Percentiles rank a stretch among this genome's conserved stretches.
Conservation (phyloP, 2,329 filamentous ascomycete species). For the Exserohilum turcica region DNA sequence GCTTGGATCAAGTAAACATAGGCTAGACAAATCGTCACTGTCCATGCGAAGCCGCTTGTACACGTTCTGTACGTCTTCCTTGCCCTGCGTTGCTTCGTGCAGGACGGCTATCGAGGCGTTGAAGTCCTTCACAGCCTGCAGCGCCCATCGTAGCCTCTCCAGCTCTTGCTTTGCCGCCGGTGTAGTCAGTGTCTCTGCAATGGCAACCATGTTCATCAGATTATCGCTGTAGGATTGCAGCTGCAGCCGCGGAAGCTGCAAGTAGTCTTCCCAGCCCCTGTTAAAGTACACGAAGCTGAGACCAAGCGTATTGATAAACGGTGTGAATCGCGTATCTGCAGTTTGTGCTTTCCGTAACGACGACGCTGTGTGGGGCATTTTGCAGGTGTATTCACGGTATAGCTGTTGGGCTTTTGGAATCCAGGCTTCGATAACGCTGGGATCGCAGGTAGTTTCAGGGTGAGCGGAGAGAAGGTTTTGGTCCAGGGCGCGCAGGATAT, state of each 20-base stretch:
- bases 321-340: conserved; percentile 29
- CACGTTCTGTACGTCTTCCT: conserved; percentile 32
- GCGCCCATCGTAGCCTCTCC: conserved; percentile 16
- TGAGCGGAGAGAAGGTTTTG: conserved; percentile 9
- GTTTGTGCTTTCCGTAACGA: conserved; percentile 30
- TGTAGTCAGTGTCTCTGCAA: conserved; percentile 5
- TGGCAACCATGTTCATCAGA: conserved; percentile 18
- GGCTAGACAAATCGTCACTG: conserved; percentile 15
- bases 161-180: conserved; percentile 11
- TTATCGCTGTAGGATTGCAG: conserved; percentile 28
- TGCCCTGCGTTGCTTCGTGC: conserved; percentile 22
- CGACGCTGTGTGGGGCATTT: conserved; percentile 31
- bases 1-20: conserved; percentile 21
- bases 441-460: conserved; percentile 21
- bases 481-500: conserved; percentile 28
- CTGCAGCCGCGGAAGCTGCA: conserved; percentile 30
- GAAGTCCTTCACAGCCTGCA: conserved; percentile 22
- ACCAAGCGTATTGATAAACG: conserved; percentile 34
- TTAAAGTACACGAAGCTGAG: conserved; percentile 31
- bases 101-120: conserved; percentile 13
- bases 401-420: conserved; percentile 21
- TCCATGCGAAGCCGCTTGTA: conserved; percentile 33
- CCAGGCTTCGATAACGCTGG: conserved; percentile 32
- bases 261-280: conserved; percentile 38
- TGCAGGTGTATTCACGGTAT: conserved; percentile 32